Base-by-base conservation (phyloP, 1,284 basidiomycete species). In the Mycena sp. region DNA sequence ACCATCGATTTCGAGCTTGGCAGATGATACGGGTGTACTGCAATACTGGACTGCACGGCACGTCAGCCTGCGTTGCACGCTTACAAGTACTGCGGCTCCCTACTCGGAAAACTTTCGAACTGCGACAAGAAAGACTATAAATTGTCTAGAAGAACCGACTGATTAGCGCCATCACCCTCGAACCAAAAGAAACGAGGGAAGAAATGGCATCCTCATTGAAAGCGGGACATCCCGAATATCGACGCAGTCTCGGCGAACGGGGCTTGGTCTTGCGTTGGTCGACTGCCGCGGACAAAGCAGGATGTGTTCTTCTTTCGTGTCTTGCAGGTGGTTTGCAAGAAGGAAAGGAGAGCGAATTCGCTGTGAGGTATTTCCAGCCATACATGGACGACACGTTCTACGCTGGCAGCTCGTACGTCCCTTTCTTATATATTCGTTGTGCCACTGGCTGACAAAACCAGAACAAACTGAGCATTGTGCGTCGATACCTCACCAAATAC, bases 381-480 rank as follows among this genome's bases (percentile, higher is more conserved):
- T 25, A 35, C 16, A 30, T 25, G 26, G 29, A 61, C 38, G 60
- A 61, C 23, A 35, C 46, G 7, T 55, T 56, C 16, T 28, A 32
- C 28, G n/a, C 28, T 4, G 60, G 60, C 17, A 61, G 60, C 60
- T 56, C 60, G 60, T 61, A 17, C 25, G 60, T 50, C 29, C 19
- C 7, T 9, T 35, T 35, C 7, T 35, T 35, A 9, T 35, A 35
- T 35, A 35, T 35, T 35, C 7, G 7, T 35, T 35, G 9, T 35
- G 32, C 7, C 32, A 35, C 14, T 35, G 7, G 32, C n/a, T 35
- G 32, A 35, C 32, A 35, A 9, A 14, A 35, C 32, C 32, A 61
- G 59, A 2, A 55, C 35, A 1, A 43, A 48, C 25, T 43, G 58
- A 51, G 43, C 29, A 3, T 17, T 48, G 26, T 61, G 52, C 37